Evolutionary conservation across 1,284 basidiomycete species (phyloP).

Genomic region (Sanguinoderma infundibulare): DNA sequence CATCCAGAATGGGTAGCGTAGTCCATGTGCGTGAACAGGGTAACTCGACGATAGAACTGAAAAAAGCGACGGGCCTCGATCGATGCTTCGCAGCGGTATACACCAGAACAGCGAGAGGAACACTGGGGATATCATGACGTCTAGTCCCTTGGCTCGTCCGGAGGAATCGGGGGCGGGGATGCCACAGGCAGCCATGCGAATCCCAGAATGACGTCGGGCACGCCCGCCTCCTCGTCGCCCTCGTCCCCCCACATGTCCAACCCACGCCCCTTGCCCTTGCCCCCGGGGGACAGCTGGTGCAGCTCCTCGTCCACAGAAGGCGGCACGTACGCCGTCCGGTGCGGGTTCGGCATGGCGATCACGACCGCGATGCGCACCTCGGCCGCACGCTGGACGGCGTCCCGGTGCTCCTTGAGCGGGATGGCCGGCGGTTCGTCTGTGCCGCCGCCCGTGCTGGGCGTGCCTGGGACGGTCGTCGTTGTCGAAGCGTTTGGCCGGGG

Average conservation of each 20-base stretch:
- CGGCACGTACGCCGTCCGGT: slow-evolving; percentile 27
- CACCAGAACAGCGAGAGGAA: no score
- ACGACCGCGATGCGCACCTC: slow-evolving; percentile 59
- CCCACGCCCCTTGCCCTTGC: slow-evolving; percentile 37
- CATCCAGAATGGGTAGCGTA: neutral
- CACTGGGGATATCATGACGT: neutral
- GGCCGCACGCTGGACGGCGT: slow-evolving; percentile 21
- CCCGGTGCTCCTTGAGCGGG: slow-evolving; percentile 17
- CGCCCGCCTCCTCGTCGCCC: slow-evolving; percentile 39
- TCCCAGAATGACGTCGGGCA: slow-evolving; percentile 54
- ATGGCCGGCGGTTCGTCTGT: slow-evolving; percentile 9
- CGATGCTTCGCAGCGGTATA: no score
- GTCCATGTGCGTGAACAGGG: neutral
- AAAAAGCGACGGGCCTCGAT: neutral
- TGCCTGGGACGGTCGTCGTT: neutral
- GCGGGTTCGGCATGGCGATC: slow-evolving; percentile 62
- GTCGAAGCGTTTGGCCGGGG: neutral
- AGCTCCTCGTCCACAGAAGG: slow-evolving; percentile 8
- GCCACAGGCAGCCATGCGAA: slow-evolving; percentile 37
- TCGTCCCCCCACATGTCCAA: slow-evolving; percentile 30
- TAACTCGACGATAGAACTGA: neutral
- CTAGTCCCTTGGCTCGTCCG: neutral
- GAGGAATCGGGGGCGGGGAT: neutral
- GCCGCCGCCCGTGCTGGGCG: neutral
- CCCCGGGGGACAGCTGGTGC: neutral